phyloP scores from a whole-genome alignment of 495 filamentous ascomycete species.

The Aspergillus incahuasiensis region DNA sequence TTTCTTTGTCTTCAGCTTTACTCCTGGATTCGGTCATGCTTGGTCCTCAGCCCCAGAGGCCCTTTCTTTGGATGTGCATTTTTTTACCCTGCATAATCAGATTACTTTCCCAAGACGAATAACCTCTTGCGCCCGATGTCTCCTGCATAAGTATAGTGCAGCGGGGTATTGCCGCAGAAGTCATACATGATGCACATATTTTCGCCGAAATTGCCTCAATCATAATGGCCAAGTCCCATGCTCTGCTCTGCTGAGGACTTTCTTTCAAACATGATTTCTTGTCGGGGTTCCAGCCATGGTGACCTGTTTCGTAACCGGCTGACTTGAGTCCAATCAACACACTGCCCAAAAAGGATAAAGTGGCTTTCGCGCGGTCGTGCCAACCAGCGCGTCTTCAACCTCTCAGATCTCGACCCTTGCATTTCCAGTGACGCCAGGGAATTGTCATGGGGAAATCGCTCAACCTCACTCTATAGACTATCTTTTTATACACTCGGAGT shows the following conservation, averaged over 20 bases:
- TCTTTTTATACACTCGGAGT: neutral
- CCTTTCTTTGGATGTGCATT: neutral
- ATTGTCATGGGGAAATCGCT: conserved; percentile 1
- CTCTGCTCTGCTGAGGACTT: neutral
- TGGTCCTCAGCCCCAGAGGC: neutral
- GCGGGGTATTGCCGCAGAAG: neutral
- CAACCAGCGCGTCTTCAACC: conserved; percentile 27
- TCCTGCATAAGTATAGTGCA: neutral
- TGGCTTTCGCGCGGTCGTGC: conserved; percentile 28
- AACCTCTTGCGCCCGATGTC: neutral
- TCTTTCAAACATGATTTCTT: neutral
- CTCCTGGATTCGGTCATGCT: neutral
- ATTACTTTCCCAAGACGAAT: neutral
- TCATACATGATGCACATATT: neutral
- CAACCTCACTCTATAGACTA: neutral
- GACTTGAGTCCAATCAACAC: conserved; percentile 28
- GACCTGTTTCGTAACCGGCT: conserved; percentile 4
- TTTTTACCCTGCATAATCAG: neutral
- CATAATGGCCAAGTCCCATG: neutral
- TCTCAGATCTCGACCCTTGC: conserved; percentile 15
- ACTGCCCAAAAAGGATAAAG: conserved; percentile 46
- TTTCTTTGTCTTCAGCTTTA: neutral
- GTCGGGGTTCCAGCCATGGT: neutral
- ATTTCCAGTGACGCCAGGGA: neutral
- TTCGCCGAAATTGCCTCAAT: neutral